These are phyloP conservation scores for Geosmithia putterillii DNA, from an alignment of 2,329 filamentous ascomycete species.

Conservation along the genomic window DNA sequence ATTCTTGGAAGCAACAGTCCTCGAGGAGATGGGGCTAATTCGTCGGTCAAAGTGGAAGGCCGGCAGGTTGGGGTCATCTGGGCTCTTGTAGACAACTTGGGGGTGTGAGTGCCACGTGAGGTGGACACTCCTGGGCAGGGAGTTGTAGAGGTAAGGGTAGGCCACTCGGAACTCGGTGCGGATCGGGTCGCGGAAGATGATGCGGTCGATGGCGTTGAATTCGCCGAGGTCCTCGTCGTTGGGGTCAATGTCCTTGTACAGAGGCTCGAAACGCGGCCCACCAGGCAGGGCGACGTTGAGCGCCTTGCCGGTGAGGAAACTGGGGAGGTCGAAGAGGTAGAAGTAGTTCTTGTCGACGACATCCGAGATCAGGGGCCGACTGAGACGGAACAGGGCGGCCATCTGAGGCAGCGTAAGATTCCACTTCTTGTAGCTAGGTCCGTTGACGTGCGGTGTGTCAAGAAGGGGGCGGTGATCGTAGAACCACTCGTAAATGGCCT, in stretches of 20 bases:
- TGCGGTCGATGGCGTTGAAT: slow-evolving; percentile 98
- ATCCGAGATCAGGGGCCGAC: slow-evolving; percentile 81
- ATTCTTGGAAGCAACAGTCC: slow-evolving; percentile 88
- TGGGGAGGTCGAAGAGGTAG: slow-evolving; percentile 91
- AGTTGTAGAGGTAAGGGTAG: slow-evolving; percentile 93
- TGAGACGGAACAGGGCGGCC: slow-evolving; percentile 87
- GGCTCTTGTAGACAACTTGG: slow-evolving; percentile 79
- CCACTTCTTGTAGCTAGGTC: slow-evolving; percentile 93
- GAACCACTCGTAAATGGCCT: slow-evolving; percentile 88
- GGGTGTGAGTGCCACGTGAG: slow-evolving; percentile 90
- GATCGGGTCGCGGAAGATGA: slow-evolving; percentile 93
- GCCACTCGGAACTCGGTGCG: slow-evolving; percentile 92
- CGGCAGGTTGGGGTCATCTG: slow-evolving; percentile 79
- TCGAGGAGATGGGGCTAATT: slow-evolving; percentile 94
- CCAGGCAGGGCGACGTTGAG: slow-evolving; percentile 96
- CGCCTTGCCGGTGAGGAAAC: slow-evolving; percentile 91
- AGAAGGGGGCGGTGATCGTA: slow-evolving; percentile 87
- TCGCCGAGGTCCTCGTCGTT: slow-evolving; percentile 99
- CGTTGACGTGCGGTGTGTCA: slow-evolving; percentile 89
- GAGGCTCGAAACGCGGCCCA: slow-evolving; percentile 86
- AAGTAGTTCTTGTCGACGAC: slow-evolving; percentile 95
- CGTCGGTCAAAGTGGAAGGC: slow-evolving; percentile 97
- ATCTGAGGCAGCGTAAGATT: slow-evolving; percentile 89
- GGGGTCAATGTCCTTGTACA: slow-evolving; percentile 97
- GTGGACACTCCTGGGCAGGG: slow-evolving; percentile 84